These are phyloP conservation scores for Hebeloma cylindrosporum DNA, from an alignment of 768 basidiomycete genomes.

Conservation along the genomic window DNA sequence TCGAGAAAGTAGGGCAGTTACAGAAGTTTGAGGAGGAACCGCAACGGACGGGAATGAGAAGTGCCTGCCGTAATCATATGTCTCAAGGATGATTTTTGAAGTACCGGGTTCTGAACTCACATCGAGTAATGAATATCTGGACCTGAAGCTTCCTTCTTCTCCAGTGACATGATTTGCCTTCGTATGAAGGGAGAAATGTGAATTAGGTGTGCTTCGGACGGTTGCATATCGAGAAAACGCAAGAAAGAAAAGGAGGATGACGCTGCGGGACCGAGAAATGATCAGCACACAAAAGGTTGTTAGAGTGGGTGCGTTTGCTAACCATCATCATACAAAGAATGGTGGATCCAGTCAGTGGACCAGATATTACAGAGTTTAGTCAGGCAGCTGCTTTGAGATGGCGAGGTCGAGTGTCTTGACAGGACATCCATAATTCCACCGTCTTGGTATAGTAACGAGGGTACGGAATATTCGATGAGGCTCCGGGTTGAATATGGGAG, in stretches of 20 bases:
- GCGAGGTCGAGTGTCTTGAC: conserved; percentile 45
- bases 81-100: not conserved
- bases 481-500: conserved; percentile 86
- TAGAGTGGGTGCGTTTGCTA: conserved; percentile 24
- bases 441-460: conserved; percentile 73
- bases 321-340: conserved; percentile 69
- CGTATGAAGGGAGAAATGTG: conserved; percentile 61
- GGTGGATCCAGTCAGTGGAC: conserved; percentile 78
- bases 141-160: conserved; percentile 42
- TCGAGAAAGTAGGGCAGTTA: conserved; percentile 27
- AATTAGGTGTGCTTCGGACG: conserved; percentile 63
- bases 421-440: conserved; percentile 73
- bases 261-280: conserved; percentile 15
- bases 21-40: conserved; percentile 37
- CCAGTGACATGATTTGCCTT: conserved; percentile 48
- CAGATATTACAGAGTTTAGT: conserved; percentile 85
- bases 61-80: conserved; percentile 45
- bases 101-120: conserved; percentile 32
- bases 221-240: conserved; percentile 60
- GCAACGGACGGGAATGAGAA: conserved; percentile 43
- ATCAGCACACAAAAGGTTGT: not conserved
- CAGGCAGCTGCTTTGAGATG: conserved; percentile 55
- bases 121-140: conserved; percentile 42
- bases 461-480: conserved; percentile 78
- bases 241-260: conserved; percentile 79